Evolutionary conservation across 2,329 filamentous ascomycete species (phyloP).

Genomic region (Stylonectria norvegica): DNA sequence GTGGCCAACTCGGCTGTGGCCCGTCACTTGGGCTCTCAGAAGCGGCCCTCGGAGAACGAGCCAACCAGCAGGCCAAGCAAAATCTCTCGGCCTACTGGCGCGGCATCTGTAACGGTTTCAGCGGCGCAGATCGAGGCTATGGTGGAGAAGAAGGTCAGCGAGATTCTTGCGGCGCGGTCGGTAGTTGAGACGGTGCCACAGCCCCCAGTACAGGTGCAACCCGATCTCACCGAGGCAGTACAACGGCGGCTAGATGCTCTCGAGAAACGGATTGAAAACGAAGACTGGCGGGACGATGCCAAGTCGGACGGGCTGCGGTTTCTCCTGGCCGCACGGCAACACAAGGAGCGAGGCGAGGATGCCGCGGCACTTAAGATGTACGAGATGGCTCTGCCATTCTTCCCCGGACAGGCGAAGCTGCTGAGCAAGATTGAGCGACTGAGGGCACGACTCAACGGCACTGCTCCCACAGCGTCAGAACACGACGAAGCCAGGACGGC

Average conservation of each 20-base stretch:
- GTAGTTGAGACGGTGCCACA: conserved; percentile 43
- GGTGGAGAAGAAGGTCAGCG: conserved; percentile 86
- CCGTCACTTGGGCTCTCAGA: conserved; percentile 32
- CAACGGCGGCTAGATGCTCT: conserved; percentile 78
- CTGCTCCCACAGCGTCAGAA: conserved; percentile 15
- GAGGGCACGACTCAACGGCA: conserved; percentile 46
- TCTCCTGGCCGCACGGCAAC: conserved; percentile 86
- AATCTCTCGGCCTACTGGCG: conserved; percentile 28
- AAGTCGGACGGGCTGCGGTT: conserved; percentile 80
- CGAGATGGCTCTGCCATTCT: conserved; percentile 77
- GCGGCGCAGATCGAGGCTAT: conserved; percentile 81
- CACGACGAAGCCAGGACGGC: conserved; percentile 22
- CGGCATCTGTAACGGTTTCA: conserved; percentile 50
- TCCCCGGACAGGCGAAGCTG: conserved; percentile 79
- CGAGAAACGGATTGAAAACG: conserved; percentile 75
- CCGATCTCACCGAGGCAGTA: conserved; percentile 69
- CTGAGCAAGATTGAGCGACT: conserved; percentile 66
- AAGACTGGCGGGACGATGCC: conserved; percentile 61
- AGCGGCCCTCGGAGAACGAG: conserved; percentile 44
- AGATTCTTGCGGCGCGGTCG: conserved; percentile 74
- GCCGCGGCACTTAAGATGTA: conserved; percentile 79
- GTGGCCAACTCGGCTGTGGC: conserved; percentile 33
- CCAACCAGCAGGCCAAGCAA: conserved; percentile 46
- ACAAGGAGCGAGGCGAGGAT: conserved; percentile 80
- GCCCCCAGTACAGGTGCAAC: conserved; percentile 34